Evolutionary conservation across 345 rosid genomes (phyloP), one percentile per base, ranked within the genome.

Genomic region (Eucalyptus coolabah): DNA sequence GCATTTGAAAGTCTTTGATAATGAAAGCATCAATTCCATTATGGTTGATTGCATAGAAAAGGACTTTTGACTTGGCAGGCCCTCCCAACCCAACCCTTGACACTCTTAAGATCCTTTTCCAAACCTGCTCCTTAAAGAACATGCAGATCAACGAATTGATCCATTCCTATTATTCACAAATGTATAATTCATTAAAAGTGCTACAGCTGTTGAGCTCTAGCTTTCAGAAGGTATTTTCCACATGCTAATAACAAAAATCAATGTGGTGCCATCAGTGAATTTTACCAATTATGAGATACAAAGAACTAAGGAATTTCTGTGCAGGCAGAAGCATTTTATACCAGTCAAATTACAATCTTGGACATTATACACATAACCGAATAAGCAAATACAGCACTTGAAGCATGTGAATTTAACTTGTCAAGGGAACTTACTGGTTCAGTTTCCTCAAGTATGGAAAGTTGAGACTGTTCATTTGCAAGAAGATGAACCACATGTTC

Each of bases 401-500:
- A 53, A 77, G 72, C 89, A 30, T 19, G 60, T 65, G n/a, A 72
- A 88, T 87, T 34, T 24, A 85, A 82, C 30, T n/a, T 18, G 67
- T 45, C 40, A 26, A 44, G 86, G 2, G 6, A 88, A 93, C 96
- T 91, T 93, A 98, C 99, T 32, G 98, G 98, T 87, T 98, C 99
- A 37, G 88, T 89, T 89, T 88, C 96, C 87, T 92, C 96, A 69
- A 95, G 98, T 89, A 93, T 94, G 83, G 93, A 90, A 93, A 96
- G 96, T 83, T 96, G 95, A 90, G 98, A 96, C 92, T 97, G 99
- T 93, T 97, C 98, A 92, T 98, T 98, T 13, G 97, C 94, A 37
- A 98, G 99, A 82, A 98, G 97, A 91, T 95, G 99, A 93, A 95
- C 97, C 83, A 98, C 89, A 90, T 98, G 99, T 89, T 98, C 99